phyloP scores from a whole-genome alignment of 2,329 filamentous ascomycete species.

The Fusarium guadeloupense region DNA sequence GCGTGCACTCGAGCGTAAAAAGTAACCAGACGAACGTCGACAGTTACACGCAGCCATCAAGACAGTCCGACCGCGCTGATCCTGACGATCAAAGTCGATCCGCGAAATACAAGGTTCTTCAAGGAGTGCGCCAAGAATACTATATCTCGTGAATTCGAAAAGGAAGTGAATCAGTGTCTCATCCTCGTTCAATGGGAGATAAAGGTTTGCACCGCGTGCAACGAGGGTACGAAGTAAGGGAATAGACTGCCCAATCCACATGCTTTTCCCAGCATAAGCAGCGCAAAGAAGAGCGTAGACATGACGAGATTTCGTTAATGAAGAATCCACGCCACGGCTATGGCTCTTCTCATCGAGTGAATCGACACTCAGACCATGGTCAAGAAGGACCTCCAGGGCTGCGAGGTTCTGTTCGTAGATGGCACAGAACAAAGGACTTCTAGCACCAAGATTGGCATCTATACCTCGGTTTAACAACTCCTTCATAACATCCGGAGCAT shows the following conservation, averaged over 20 bases:
- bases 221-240: conserved; percentile 17
- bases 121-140: background rate
- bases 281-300: conserved; percentile 22
- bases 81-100: conserved; percentile 32
- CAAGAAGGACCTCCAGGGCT: conserved; percentile 19
- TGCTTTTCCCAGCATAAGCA: background rate
- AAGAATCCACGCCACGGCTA: background rate
- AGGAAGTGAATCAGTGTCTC: conserved; percentile 33
- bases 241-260: background rate
- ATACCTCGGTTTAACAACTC: conserved; percentile 23
- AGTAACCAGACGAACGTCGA: background rate
- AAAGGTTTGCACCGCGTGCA: conserved; percentile 20
- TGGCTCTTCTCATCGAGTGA: conserved; percentile 1
- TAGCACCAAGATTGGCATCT: background rate
- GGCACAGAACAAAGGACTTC: conserved; percentile 23
- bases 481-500: background rate
- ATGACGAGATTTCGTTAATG: background rate
- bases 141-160: conserved; percentile 15
- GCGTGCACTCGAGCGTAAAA: no score
- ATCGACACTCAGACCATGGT: conserved; percentile 19
- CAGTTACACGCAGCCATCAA: conserved; percentile 35
- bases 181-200: conserved; percentile 27
- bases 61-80: conserved; percentile 27
- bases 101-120: conserved; percentile 25
- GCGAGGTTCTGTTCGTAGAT: conserved; percentile 14